These are phyloP conservation scores for Gossypium sturtianum DNA, from an alignment of 345 rosid genomes.

Conservation along the genomic window DNA sequence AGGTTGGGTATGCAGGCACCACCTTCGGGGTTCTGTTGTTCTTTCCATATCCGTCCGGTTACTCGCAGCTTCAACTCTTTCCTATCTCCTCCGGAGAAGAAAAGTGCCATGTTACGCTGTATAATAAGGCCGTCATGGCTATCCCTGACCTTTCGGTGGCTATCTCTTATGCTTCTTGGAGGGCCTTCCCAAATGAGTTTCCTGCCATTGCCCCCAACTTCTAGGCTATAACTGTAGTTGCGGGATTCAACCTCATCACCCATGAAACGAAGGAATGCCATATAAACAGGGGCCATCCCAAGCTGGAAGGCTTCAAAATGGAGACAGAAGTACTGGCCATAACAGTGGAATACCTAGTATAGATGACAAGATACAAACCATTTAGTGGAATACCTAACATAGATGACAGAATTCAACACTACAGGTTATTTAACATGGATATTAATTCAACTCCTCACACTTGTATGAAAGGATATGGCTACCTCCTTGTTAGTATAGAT, in stretches of 20 bases:
- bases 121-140: constrained; percentile 87
- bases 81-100: constrained; percentile 95
- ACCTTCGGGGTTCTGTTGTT: constrained; percentile 76
- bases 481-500: neutral
- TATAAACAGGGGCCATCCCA: constrained; percentile 93
- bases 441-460: neutral
- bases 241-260: constrained; percentile 85
- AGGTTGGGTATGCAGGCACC: constrained; percentile 89
- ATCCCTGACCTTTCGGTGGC: constrained; percentile 90
- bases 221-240: constrained; percentile 86
- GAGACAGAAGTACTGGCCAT: constrained; percentile 93
- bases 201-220: constrained; percentile 90
- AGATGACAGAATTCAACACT: too few species aligned
- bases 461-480: neutral
- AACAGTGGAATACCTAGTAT: constrained; percentile 77
- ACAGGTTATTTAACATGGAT: neutral
- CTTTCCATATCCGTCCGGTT: constrained; percentile 94
- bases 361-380: constrained; percentile 7
- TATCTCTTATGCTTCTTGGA: constrained; percentile 81
- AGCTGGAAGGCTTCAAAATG: constrained; percentile 98
- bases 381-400: neutral
- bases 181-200: constrained; percentile 94
- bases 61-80: constrained; percentile 89
- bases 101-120: constrained; percentile 89
- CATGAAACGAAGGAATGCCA: constrained; percentile 93